Conservation (phyloP, 495 filamentous ascomycete genomes). For the Penicillium argentinense region DNA sequence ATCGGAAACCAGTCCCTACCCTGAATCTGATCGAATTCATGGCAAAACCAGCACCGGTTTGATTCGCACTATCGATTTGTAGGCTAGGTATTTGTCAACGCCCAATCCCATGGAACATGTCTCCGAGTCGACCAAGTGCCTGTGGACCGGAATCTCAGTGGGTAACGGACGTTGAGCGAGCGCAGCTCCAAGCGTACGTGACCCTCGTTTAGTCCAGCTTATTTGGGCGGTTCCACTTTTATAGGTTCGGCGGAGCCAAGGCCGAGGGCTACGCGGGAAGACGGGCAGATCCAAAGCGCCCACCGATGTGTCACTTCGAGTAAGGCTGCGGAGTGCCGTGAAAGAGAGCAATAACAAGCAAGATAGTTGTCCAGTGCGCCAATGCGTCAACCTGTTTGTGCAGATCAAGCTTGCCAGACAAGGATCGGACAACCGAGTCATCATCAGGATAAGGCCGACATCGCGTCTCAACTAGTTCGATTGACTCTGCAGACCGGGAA, state of each 20-base stretch:
- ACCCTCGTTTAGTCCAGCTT: not conserved
- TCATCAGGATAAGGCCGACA: not conserved
- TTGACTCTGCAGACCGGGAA: not conserved
- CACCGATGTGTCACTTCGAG: not conserved
- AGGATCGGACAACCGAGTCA: not conserved
- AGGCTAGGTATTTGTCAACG: no score
- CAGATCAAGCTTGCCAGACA: not conserved
- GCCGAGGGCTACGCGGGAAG: not conserved
- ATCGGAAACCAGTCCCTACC: no score
- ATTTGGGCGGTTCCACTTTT: conserved; percentile 5
- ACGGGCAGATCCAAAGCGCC: not conserved
- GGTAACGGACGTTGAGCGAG: no score
- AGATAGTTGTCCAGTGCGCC: no score
- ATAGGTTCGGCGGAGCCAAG: not conserved
- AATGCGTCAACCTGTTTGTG: not conserved
- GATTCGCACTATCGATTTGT: no score
- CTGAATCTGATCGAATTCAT: no score
- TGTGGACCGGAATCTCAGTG: no score
- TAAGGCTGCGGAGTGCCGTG: not conserved
- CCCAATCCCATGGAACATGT: no score
- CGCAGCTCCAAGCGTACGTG: not conserved
- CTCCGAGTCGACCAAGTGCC: no score
- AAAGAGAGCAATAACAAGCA: no score
- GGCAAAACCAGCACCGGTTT: not conserved
- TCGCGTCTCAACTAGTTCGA: not conserved